Conservation (phyloP, 2,329 filamentous ascomycete genomes). For the Drechslerella stenobrocha region DNA sequence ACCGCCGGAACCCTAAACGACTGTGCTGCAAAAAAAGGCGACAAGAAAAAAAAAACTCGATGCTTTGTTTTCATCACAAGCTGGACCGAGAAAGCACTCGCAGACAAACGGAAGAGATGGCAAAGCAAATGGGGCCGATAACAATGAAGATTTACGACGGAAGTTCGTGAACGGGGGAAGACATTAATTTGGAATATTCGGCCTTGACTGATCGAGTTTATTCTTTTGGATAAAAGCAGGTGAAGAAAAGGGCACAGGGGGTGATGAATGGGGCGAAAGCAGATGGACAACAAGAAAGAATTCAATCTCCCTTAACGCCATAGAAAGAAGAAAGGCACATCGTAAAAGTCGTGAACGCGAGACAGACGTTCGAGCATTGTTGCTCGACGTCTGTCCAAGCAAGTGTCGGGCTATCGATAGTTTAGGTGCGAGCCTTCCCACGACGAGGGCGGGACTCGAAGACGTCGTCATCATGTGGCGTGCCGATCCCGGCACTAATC, state of each 20-base stretch:
- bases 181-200: constrained; percentile 17
- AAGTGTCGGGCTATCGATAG: not conserved
- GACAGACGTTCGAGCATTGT: constrained; percentile 11
- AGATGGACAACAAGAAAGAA: constrained; percentile 9
- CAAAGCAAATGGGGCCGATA: not conserved
- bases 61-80: constrained; percentile 26
- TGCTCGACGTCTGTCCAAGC: constrained; percentile 10
- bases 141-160: constrained; percentile 8
- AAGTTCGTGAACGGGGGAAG: constrained; percentile 15
- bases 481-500: constrained; percentile 2
- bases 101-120: not conserved
- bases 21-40: not conserved
- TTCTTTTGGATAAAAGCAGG: not conserved
- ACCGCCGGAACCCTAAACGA: constrained; percentile 6
- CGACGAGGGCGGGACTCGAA: constrained; percentile 21
- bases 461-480: constrained; percentile 22
- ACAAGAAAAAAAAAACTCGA: constrained; percentile 16
- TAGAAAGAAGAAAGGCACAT: constrained; percentile 6
- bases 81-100: not conserved
- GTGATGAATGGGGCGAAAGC: not conserved
- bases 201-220: constrained; percentile 12
- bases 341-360: constrained; percentile 31
- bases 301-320: constrained; percentile 36
- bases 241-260: not conserved
- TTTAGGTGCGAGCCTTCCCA: constrained; percentile 32